A percentile compares a stretch with the other conserved stretches of the same genome.
Evolutionary conservation across 345 rosid genomes (phyloP).

Genomic region (Ceriops zippeliana): DNA sequence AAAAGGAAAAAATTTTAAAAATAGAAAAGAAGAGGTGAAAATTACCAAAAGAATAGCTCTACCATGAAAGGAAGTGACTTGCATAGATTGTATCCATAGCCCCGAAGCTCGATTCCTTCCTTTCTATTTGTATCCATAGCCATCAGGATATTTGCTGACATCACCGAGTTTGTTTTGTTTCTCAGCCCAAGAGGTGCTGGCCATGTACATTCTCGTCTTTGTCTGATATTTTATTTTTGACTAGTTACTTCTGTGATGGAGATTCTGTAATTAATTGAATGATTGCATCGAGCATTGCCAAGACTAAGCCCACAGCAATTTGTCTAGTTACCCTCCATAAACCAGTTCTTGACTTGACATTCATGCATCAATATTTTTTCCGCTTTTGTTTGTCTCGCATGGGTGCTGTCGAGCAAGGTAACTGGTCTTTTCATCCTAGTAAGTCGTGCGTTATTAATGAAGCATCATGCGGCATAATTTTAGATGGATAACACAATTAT

Average conservation of each 20-base stretch:
- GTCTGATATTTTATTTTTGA: constrained; percentile 4
- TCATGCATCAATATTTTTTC: no score
- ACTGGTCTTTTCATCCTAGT: no score
- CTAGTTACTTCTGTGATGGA: background rate
- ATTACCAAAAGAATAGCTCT: background rate
- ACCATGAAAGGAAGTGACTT: background rate
- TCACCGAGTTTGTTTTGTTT: constrained; percentile 11
- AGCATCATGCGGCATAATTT: no score
- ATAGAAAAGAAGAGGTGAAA: background rate
- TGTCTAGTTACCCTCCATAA: background rate
- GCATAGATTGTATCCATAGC: constrained; percentile 14
- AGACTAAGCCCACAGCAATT: background rate
- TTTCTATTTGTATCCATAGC: constrained; percentile 16
- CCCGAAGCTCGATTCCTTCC: constrained; percentile 12
- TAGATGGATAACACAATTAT: no score
- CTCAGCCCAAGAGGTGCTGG: constrained; percentile 13
- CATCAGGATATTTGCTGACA: constrained; percentile 14
- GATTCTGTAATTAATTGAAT: background rate
- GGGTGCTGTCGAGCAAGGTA: no score
- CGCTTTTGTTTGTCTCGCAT: no score
- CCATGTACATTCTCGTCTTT: constrained; percentile 8
- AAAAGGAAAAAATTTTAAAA: background rate
- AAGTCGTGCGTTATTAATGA: no score
- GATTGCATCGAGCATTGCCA: background rate
- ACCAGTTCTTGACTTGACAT: no score